Base-by-base conservation (phyloP, 2,329 filamentous ascomycete genomes). In the Moelleriella libera region DNA sequence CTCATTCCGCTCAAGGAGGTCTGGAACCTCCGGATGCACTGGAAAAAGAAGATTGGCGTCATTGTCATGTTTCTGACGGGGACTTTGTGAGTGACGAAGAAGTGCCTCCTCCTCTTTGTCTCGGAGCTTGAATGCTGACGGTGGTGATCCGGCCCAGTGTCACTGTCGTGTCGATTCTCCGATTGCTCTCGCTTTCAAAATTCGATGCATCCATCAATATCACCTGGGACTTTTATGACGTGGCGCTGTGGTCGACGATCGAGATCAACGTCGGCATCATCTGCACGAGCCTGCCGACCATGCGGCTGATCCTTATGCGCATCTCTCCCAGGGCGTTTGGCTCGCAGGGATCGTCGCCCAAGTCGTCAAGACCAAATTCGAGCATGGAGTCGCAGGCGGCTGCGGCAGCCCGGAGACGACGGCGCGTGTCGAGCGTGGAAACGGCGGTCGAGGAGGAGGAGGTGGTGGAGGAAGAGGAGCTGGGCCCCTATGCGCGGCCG, bases 31-130 rank as follows among this genome's bases (percentile, higher is more conserved):
- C 58, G 63, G 3, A 50, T 72, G 30, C 61, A 64, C 46, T 64
- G 60, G 56, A 67, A 64, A 54, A 70, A 69, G 57, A 72, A 69
- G 57, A 37, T 67, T n/a, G 60, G 65, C 39, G 63, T 72, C 5
- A 52, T 60, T 5, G 48, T 69, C 47, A 71, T 73, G 68, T 72
- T 74, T 49, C 61, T 61, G 21, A 60, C 71, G 37, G 69, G 70
- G 3, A 55, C 60, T 11, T 65, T 67, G 60, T 63, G 51, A 50
- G 60, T 58, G 30, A 21, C 12, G 11, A 6, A 43, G 42, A n/a
- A 9, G 42, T 30, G 4, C 29, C 6, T 7, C 40, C 40, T 42
- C 10, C 7, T n/a, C 10, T 12, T 42, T 42, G 40, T 14, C 21
- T 21, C 21, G 21, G 21, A 21, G 21, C 21, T 21, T 21, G 21